A percentile compares a stretch with the other conserved stretches of the same genome.
These are phyloP conservation scores for Candida jianshihensis DNA, from an alignment of 805 yeast species.

Conservation along the genomic window DNA sequence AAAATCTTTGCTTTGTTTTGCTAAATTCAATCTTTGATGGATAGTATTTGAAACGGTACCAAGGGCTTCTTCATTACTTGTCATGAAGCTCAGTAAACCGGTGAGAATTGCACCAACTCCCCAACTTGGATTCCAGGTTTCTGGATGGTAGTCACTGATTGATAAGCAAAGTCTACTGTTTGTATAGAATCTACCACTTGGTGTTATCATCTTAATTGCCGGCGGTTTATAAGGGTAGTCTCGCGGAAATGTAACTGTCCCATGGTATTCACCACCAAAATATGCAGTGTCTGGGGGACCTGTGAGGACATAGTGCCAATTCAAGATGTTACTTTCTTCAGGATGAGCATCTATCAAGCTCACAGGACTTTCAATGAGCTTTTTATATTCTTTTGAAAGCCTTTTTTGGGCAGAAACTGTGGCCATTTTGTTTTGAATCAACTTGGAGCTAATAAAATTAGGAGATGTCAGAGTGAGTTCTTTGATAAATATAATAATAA, in stretches of 20 bases:
- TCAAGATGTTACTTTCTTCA: conserved; percentile 73
- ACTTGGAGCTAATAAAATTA: too few species aligned
- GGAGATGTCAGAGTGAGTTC: too few species aligned
- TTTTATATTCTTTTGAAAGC: conserved; percentile 74
- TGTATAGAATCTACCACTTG: conserved; percentile 77
- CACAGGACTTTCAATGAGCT: conserved; percentile 68
- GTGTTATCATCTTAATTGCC: conserved; percentile 78
- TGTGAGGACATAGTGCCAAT: conserved; percentile 87
- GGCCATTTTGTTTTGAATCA: too few species aligned
- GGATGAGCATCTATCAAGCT: conserved; percentile 83
- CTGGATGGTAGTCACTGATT: conserved; percentile 91
- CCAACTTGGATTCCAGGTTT: conserved; percentile 95
- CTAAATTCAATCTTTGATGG: conserved; percentile 43
- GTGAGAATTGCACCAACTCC: conserved; percentile 80
- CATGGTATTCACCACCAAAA: conserved; percentile 81
- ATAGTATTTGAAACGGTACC: conserved; percentile 68
- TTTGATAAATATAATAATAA: too few species aligned
- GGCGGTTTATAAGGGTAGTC: conserved; percentile 92
- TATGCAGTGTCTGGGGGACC: conserved; percentile 92
- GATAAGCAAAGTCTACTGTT: conserved; percentile 74
- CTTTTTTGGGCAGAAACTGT: conserved; percentile 38
- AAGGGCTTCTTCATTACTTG: conserved; percentile 73
- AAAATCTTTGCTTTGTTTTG: conserved; percentile 51
- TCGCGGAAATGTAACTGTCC: conserved; percentile 68
- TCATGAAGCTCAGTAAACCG: conserved; percentile 87